Conservation (phyloP, 139 green algal genomes). For the Coelastrella sp. region DNA sequence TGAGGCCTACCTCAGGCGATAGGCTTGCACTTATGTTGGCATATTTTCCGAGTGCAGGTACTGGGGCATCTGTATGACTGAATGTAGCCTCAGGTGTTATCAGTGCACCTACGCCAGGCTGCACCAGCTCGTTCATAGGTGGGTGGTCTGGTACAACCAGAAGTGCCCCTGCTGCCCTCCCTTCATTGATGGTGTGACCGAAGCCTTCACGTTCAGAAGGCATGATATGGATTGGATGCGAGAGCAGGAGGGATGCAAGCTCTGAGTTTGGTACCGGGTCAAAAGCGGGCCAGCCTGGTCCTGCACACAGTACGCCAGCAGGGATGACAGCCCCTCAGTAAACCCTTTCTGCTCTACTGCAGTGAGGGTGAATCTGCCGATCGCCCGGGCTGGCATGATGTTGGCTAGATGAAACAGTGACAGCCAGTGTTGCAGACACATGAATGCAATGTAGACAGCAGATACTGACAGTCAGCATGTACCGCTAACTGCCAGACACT, state of each 20-base stretch:
- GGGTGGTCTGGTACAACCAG: conserved; percentile 39
- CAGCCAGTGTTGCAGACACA: too few relatives aligned
- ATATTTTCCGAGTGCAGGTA: conserved; percentile 41
- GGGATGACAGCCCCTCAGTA: too few relatives aligned
- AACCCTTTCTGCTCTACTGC: too few relatives aligned
- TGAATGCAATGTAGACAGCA: background rate
- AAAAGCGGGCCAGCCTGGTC: conserved; percentile 33
- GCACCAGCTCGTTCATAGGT: conserved; percentile 46
- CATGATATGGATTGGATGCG: conserved; percentile 26
- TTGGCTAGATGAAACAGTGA: too few relatives aligned
- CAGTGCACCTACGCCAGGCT: background rate
- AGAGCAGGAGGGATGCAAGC: conserved; percentile 19
- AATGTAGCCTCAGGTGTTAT: background rate
- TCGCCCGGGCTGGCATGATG: background rate
- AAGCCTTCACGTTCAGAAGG: conserved; percentile 49
- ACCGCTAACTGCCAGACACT: conserved; percentile 10
- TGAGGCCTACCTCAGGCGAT: conserved; percentile 39
- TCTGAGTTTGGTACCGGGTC: background rate
- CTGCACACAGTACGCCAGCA: background rate
- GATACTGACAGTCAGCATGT: too few relatives aligned
- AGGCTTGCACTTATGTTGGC: conserved; percentile 44
- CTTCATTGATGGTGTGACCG: conserved; percentile 46
- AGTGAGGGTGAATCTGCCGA: too few relatives aligned
- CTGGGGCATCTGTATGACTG: conserved; percentile 27
- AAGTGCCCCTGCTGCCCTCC: conserved; percentile 30